Evolutionary conservation across 768 basidiomycete species (phyloP), one percentile per base, ranked within the genome.

Genomic region (Russula griseocarnosa): DNA sequence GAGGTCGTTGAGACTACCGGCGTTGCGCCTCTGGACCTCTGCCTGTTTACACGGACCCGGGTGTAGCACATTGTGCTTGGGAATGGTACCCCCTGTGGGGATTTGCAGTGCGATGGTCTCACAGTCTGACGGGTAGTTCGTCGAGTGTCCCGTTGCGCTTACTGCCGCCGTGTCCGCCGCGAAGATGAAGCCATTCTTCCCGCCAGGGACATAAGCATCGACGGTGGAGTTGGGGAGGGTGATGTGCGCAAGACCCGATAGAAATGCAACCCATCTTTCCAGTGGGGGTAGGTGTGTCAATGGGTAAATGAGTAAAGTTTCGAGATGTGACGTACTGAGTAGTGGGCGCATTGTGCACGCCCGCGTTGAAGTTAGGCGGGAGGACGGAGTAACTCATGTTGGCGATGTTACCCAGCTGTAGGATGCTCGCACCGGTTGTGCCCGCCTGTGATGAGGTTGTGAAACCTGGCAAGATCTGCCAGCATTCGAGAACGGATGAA

Each of bases 321-420:
- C 6, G 9, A 13, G 47, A 16, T 3, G 5, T 2, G 42, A 66
- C 71, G 50, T 51, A 72, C 71, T 72, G 71, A 8, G 76, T 71
- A 62, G 82, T 81, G 10, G 82, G 77, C 1, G 82, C 81, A n/a
- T 79, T 82, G 66, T 82, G 81, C 9, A 81, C 78, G 38, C 83
- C 82, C 11, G 79, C 78, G 65, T 82, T 79, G 20, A 82, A 83
- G 22, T 79, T 67, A 0, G 82, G 80, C 3, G 82, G 71, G 51
- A 72, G 28, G 26, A 72, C 67, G 5, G 71, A 65, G 63, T 67
- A 71, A 24, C 66, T 72, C 60, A 65, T 69, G 67, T 72, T 72
- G 30, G 71, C 60, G 44, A 72, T 51, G 47, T 58, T 54, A 7
- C 72, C 70, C 36, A 74, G 58, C 61, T 69, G 61, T 28, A 73